Base-by-base conservation (phyloP, 108 stramenopile species). In the Nitzschia sp. region DNA sequence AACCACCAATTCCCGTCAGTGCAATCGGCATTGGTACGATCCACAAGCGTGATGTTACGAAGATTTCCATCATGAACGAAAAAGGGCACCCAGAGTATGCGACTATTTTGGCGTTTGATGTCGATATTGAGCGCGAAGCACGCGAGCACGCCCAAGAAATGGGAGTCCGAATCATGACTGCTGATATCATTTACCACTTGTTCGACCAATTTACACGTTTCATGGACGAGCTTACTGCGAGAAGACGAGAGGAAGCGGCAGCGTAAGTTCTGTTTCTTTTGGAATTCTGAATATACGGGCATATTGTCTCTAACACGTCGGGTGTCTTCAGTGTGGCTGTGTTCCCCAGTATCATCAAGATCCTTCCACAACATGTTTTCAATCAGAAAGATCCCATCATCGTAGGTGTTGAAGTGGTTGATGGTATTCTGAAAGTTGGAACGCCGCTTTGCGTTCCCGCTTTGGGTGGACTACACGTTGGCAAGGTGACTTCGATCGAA, bases 111-210 rank as follows among this genome's bases (percentile, higher is more conserved):
- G 97, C 97, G 29, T 99, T 99, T 60, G 99, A 99, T 80, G 97
- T 98, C n/a, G 84, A 86, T 24, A 85, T 98, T 54, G 95, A 96
- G 68, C 76, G 74, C 17, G 98, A 97, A 42, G 98, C 98, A 2
- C 68, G 93, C 23, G 94, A 94, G 54, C 82, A 92, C 64, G 98
- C 99, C 0, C 85, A 91, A 34, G 96, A 97, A 48, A 79, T 87
- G 67, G 86, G 90, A 58, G 98, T 99, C 13, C 80, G 91, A 27
- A 97, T 99, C 67, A 98, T 99, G 85, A 98, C 97, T 3, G 99
- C 99, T 23, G 99, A 99, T 67, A 99, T 99, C 70, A 99, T 99
- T 72, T 99, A 99, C 82, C 99, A 99, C 78, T 83, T 99, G 56
- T 98, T 98, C 65, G 97, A 98, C 78, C 97, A 97, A 68, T 97